phyloP scores from a whole-genome alignment of 768 basidiomycete genomes.

The Scleroderma bovista region DNA sequence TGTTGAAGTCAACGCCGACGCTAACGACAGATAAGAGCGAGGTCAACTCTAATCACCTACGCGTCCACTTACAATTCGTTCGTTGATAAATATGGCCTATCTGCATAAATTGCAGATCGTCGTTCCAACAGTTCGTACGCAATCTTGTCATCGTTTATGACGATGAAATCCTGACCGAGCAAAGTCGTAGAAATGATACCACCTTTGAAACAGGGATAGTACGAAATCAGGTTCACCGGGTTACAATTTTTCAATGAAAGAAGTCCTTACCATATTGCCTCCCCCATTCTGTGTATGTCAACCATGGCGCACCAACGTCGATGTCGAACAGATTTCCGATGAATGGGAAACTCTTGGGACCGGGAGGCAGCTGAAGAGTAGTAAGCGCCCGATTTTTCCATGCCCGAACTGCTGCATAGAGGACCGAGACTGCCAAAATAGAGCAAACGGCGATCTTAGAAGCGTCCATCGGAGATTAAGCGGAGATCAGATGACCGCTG shows the following conservation, averaged over 20 bases:
- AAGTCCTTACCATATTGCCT: conserved; percentile 10
- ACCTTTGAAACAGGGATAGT: not conserved
- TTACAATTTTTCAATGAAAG: not conserved
- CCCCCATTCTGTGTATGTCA: conserved; percentile 16
- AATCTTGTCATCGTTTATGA: conserved; percentile 2
- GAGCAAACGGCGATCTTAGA: not conserved
- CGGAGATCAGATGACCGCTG: too few relatives aligned
- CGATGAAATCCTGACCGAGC: not conserved
- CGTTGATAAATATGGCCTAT: not conserved
- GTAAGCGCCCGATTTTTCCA: not conserved
- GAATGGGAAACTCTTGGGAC: conserved; percentile 9
- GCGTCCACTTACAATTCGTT: not conserved
- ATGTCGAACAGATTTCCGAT: conserved; percentile 12
- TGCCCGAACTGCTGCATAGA: not conserved
- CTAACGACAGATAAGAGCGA: not conserved
- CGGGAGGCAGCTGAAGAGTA: conserved; percentile 8
- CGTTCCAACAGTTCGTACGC: conserved; percentile 3
- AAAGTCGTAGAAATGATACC: not conserved
- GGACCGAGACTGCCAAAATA: not conserved
- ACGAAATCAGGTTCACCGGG: not conserved
- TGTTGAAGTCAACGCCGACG: conserved; percentile 7
- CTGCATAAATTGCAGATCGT: conserved; percentile 3
- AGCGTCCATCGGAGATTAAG: too few relatives aligned
- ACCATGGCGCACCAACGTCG: conserved; percentile 3
- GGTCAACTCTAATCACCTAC: not conserved